Base-by-base conservation (phyloP, 148 eudicot species). In the Camellia japonica region DNA sequence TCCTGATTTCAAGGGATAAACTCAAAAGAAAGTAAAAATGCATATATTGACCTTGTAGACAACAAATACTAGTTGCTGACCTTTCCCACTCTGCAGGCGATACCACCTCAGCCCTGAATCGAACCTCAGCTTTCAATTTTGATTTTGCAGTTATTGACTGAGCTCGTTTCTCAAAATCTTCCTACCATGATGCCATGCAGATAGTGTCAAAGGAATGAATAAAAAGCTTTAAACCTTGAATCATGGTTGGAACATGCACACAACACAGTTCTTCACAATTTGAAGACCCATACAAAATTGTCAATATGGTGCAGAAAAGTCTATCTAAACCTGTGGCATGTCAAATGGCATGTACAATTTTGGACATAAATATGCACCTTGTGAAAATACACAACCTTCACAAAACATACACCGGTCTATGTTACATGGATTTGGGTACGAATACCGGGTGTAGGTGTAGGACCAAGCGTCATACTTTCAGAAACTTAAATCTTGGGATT, bases 41-140 rank as follows among this genome's bases (percentile, higher is more conserved):
- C 38, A 60, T 38, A 63, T 42, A 20, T 46, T 23, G 20, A 20
- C 13, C 46, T 78, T 46, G 4, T 3, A 65, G 55, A 16, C 54
- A 67, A 71, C 59, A 43, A 77, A 75, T 12, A 52, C 41, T 60
- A 73, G 20, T 60, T 71, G 20, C 83, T 79, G 68, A 93, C 99
- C 99, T 92, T 88, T 97, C 96, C 99, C 99, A 97, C 83, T 97
- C 97, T 78, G 80, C 89, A 62, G 93, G 90, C n/a, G 99, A 92
- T 44, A 92, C 93, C 69, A 88, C 96, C 82, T 97, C 98, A 30
- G 98, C 99, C 75, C 88, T 91, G 82, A 94, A 97, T 69, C 98
- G 91, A 71, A 87, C 79, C 86, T 94, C 98, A 65, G 96, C 85
- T 90, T 91, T 86, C 85, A 97, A 79, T 82, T 83, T 94, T 61